phyloP scores from a whole-genome alignment of 106 monocot genomes.

The Dendrobium chrysotoxum region DNA sequence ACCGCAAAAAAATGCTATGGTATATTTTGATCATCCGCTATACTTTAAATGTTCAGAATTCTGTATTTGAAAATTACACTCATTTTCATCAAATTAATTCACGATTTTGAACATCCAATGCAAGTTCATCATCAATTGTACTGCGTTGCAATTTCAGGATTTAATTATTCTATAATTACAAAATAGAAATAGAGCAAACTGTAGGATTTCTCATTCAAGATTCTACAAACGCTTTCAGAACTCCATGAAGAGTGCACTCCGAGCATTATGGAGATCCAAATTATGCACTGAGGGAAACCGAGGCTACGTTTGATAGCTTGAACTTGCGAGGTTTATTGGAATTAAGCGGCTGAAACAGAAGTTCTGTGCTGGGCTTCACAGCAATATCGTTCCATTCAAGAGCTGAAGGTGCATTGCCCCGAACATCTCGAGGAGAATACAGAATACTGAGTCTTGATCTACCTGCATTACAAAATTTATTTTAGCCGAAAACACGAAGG shows the following conservation, averaged over 20 bases:
- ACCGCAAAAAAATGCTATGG: no score
- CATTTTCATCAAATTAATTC: no score
- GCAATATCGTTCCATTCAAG: constrained; percentile 52
- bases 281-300: constrained; percentile 60
- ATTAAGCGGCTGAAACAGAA: constrained; percentile 66
- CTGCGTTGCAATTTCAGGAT: neutral
- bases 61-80: no score
- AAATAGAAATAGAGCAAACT: no score
- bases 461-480: constrained; percentile 34
- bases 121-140: no score
- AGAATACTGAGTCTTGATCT: constrained; percentile 60
- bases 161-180: neutral
- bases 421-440: constrained; percentile 59
- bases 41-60: no score
- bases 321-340: constrained; percentile 63
- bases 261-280: neutral
- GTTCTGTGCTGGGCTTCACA: constrained; percentile 51
- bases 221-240: neutral
- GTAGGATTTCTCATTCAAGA: neutral
- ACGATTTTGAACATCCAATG: no score
- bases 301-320: constrained; percentile 51
- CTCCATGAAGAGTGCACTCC: neutral
- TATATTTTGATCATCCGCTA: no score
- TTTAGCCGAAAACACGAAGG: neutral
- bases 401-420: constrained; percentile 43